A percentile compares a stretch with the other conserved stretches of the same genome.
Conservation (phyloP, 1,139 yeast species). For the Torulaspora globosa region DNA sequence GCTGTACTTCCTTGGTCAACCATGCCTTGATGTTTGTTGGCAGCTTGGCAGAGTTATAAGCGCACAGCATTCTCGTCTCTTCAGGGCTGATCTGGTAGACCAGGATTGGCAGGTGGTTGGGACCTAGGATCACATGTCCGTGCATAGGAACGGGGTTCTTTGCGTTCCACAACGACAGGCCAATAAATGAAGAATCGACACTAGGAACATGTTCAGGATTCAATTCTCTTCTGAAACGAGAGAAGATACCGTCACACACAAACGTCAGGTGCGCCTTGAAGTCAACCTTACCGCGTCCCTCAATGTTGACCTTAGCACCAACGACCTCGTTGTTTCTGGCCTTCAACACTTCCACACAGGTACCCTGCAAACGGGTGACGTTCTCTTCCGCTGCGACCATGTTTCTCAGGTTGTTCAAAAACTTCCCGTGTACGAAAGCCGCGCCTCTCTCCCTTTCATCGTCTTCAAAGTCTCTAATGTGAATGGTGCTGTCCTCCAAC, state of each 20-base stretch:
- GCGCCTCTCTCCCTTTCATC: slow-evolving; percentile 68
- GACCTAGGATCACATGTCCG: slow-evolving; percentile 87
- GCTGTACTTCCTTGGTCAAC: slow-evolving; percentile 56
- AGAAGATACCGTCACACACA: slow-evolving; percentile 90
- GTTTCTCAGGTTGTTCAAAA: slow-evolving; percentile 69
- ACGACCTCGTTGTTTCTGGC: slow-evolving; percentile 52
- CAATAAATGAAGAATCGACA: slow-evolving; percentile 82
- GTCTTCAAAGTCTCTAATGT: slow-evolving; percentile 53
- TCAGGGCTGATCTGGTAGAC: slow-evolving; percentile 80
- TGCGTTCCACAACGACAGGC: slow-evolving; percentile 70
- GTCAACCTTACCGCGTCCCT: slow-evolving; percentile 37
- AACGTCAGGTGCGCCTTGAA: slow-evolving; percentile 64
- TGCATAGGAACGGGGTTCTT: slow-evolving; percentile 64
- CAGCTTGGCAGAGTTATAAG: slow-evolving; percentile 66
- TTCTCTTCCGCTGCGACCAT: slow-evolving; percentile 65
- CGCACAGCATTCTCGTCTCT: slow-evolving; percentile 87
- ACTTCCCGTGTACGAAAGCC: slow-evolving; percentile 89
- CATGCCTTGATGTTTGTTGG: slow-evolving; percentile 70
- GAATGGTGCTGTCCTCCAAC: slow-evolving; percentile 48
- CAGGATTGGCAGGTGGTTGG: slow-evolving; percentile 75
- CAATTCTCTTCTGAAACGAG: slow-evolving; percentile 80
- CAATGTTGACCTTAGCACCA: slow-evolving; percentile 58
- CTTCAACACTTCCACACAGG: slow-evolving; percentile 61
- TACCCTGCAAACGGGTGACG: slow-evolving; percentile 76
- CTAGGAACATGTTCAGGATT: slow-evolving; percentile 54